Percentiles rank a stretch among this genome's conserved stretches.
These are phyloP conservation scores for Ustilago nuda DNA, from an alignment of 1,284 basidiomycete species.

Conservation along the genomic window DNA sequence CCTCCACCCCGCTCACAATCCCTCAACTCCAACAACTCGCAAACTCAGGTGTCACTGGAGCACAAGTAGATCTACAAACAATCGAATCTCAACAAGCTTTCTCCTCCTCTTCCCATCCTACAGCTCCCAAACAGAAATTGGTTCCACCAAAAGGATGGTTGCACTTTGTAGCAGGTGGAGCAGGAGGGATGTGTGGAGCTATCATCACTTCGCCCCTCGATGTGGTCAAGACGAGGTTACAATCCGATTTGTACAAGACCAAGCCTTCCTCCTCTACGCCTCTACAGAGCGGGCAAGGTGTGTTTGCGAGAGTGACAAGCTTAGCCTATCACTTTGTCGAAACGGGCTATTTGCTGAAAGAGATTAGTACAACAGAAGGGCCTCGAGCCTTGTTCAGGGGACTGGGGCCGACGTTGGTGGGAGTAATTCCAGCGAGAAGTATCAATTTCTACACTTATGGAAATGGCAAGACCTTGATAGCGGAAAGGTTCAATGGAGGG, in stretches of 20 bases:
- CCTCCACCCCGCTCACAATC: slow-evolving; percentile 13
- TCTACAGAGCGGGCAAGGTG: slow-evolving; percentile 18
- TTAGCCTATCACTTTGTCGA: slow-evolving; percentile 93
- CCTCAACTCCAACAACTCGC: slow-evolving; percentile 27
- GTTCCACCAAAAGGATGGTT: slow-evolving; percentile 68
- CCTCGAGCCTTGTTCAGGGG: slow-evolving; percentile 92
- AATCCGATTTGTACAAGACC: slow-evolving; percentile 84
- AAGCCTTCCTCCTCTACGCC: slow-evolving; percentile 54
- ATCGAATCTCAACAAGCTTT: slow-evolving; percentile 24
- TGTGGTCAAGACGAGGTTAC: slow-evolving; percentile 96
- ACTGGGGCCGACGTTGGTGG: slow-evolving; percentile 91
- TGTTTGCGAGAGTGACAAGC: slow-evolving; percentile 71
- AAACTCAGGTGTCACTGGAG: slow-evolving; percentile 33
- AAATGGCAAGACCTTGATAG: slow-evolving; percentile 92
- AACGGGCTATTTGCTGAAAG: slow-evolving; percentile 82
- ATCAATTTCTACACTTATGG: slow-evolving; percentile 99
- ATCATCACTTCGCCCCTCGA: slow-evolving; percentile 97
- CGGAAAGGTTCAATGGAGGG: slow-evolving; percentile 82
- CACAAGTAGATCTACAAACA: slow-evolving; percentile 38
- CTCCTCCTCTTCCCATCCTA: neutral
- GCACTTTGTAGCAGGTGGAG: slow-evolving; percentile 72
- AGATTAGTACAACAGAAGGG: slow-evolving; percentile 79
- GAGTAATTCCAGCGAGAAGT: slow-evolving; percentile 87
- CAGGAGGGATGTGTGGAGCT: slow-evolving; percentile 97
- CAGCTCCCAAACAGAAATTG: slow-evolving; percentile 16